Evolutionary conservation across 1,284 basidiomycete genomes (phyloP).

Genomic region (Malassezia vespertilionis): DNA sequence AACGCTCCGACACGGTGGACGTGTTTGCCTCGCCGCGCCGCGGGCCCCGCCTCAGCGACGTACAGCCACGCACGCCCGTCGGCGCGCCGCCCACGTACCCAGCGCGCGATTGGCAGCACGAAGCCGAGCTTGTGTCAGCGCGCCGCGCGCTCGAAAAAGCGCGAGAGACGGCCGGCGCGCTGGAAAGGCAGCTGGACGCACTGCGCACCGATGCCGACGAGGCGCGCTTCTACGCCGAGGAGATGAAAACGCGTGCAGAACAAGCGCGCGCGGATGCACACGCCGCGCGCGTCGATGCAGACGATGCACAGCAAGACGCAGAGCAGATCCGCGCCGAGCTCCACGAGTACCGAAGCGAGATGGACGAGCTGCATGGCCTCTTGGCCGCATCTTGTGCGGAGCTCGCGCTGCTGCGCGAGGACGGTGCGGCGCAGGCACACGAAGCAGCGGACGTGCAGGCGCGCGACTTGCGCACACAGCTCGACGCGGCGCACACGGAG

Average conservation of each 20-base stretch:
- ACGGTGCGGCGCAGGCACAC: too few species aligned
- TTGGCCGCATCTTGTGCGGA: too few species aligned
- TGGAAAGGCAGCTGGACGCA: background rate
- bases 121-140: conserved; percentile 29
- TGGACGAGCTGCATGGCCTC: background rate
- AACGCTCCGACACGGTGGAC: conserved; percentile 6
- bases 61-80: conserved; percentile 10
- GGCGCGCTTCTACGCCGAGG: background rate
- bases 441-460: too few species aligned
- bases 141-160: conserved; percentile 20
- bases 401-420: too few species aligned
- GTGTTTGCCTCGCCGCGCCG: conserved; percentile 23
- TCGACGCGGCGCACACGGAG: too few species aligned
- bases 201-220: conserved; percentile 1
- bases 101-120: conserved; percentile 27
- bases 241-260: background rate
- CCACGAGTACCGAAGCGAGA: background rate
- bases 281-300: too few species aligned
- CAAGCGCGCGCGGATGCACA: background rate
- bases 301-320: background rate
- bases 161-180: background rate
- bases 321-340: conserved; percentile 1
- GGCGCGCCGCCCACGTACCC: conserved; percentile 8
- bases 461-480: too few species aligned
- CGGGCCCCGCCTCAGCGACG: conserved; percentile 34